Conservation (phyloP, 148 eudicot species). For the Rhododendron vialii region DNA sequence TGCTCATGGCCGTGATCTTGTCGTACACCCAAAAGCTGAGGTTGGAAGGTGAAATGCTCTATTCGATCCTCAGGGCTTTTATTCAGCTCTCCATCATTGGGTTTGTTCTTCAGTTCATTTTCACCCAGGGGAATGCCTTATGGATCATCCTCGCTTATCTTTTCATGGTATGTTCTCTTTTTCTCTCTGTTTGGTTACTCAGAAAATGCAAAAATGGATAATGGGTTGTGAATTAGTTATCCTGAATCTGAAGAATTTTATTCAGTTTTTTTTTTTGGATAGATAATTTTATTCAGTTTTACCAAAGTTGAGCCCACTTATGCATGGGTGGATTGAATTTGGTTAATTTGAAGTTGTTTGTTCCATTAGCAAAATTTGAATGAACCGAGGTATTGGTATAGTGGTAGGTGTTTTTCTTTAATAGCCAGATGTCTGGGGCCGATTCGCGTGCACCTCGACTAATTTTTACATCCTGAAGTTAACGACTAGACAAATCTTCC, state of each 20-base stretch:
- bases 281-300: background rate
- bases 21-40: conserved; percentile 63
- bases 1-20: conserved; percentile 52
- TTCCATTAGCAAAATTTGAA: background rate
- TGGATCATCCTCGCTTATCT: conserved; percentile 92
- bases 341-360: background rate
- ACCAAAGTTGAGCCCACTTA: background rate
- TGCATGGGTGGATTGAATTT: background rate
- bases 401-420: background rate
- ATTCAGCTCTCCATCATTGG: conserved; percentile 78
- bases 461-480: too few relatives aligned
- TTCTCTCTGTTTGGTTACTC: background rate
- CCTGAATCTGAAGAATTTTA: background rate
- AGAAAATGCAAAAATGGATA: background rate
- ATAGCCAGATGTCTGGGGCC: too few relatives aligned
- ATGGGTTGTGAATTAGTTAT: background rate
- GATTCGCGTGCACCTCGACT: too few relatives aligned
- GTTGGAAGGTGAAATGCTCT: conserved; percentile 59
- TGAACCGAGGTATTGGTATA: background rate
- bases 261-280: background rate
- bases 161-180: conserved; percentile 60
- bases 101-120: conserved; percentile 89
- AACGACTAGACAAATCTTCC: too few relatives aligned
- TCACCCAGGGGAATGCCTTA: conserved; percentile 38
- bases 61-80: conserved; percentile 70